A percentile compares a stretch with the other conserved stretches of the same genome.
Evolutionary conservation across 139 green algal species (phyloP).

Genomic region (Nannochloris sp.): DNA sequence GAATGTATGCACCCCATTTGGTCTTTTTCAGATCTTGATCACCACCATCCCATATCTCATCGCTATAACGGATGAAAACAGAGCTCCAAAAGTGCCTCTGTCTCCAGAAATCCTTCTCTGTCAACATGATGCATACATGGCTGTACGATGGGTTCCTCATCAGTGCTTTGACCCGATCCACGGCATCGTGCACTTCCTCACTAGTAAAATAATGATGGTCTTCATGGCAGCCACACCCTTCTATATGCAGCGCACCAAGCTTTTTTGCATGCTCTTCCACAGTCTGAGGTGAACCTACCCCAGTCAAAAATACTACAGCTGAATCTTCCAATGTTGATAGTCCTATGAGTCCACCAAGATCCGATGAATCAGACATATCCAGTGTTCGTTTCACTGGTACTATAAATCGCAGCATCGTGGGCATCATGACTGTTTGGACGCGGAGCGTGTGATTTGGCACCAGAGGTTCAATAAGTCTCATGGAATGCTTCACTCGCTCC

Average conservation of each 20-base stretch:
- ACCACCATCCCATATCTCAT: not conserved
- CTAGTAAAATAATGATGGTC: constrained; percentile 32
- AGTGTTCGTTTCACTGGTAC: constrained; percentile 9
- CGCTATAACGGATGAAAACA: constrained; percentile 12
- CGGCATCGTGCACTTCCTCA: constrained; percentile 18
- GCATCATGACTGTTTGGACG: constrained; percentile 14
- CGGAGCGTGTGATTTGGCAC: constrained; percentile 23
- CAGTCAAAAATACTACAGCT: constrained; percentile 23
- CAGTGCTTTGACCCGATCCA: constrained; percentile 8
- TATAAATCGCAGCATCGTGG: constrained; percentile 14
- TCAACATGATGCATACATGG: constrained; percentile 30
- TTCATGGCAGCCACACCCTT: constrained; percentile 22
- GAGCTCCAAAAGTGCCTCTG: constrained; percentile 25
- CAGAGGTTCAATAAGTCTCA: constrained; percentile 7
- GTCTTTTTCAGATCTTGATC: not conserved
- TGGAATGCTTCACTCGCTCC: constrained; percentile 7
- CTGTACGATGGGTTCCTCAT: constrained; percentile 3
- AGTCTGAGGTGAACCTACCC: constrained; percentile 19
- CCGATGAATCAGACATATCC: constrained; percentile 1
- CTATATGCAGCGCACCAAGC: constrained; percentile 18
- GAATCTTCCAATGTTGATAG: constrained; percentile 7
- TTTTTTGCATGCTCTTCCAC: constrained; percentile 19
- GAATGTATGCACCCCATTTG: constrained; percentile 31
- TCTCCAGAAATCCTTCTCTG: constrained; percentile 32
- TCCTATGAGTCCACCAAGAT: constrained; percentile 7